phyloP scores from a whole-genome alignment of 352 stramenopile genomes.

The Blastocystis sp. region DNA sequence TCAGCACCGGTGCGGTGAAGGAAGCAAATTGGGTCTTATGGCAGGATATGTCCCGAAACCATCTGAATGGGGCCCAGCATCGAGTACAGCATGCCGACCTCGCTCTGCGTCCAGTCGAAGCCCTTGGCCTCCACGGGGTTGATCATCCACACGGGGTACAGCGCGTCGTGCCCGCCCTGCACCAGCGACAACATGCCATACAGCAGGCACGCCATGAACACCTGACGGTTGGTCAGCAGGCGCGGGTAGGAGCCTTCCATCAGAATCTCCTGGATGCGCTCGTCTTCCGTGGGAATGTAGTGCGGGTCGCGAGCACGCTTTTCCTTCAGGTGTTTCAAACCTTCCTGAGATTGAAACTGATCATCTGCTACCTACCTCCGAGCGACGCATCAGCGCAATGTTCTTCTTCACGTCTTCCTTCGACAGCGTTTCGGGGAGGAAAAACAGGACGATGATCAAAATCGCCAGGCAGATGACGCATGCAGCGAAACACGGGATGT shows the following conservation, averaged over 20 bases:
- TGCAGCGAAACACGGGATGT: slow-evolving; percentile 63
- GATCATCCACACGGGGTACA: slow-evolving; percentile 69
- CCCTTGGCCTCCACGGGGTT: slow-evolving; percentile 47
- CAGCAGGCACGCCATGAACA: slow-evolving; percentile 28
- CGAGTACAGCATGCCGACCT: slow-evolving; percentile 58
- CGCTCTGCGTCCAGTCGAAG: slow-evolving; percentile 57
- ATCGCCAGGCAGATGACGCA: slow-evolving; percentile 43
- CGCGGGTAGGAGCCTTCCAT: slow-evolving; percentile 9
- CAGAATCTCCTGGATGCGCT: slow-evolving; percentile 48
- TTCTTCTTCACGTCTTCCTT: slow-evolving; percentile 67
- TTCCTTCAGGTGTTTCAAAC: slow-evolving; percentile 18
- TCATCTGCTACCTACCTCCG: background rate
- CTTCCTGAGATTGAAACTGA: slow-evolving; percentile 3
- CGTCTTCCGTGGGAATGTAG: slow-evolving; percentile 50
- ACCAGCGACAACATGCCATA: slow-evolving; percentile 54
- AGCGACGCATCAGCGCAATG: background rate
- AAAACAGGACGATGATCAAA: slow-evolving; percentile 51
- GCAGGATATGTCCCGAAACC: slow-evolving; percentile 65
- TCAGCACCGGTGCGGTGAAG: slow-evolving; percentile 57
- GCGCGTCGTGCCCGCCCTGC: slow-evolving; percentile 49
- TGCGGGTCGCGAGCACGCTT: slow-evolving; percentile 30
- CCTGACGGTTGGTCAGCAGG: slow-evolving; percentile 6
- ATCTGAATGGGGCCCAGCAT: slow-evolving; percentile 56
- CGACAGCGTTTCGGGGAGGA: slow-evolving; percentile 63
- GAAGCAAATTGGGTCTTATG: background rate